These are phyloP conservation scores for Candolleomyces aberdarensis DNA, from an alignment of 768 basidiomycete genomes.

Conservation along the genomic window DNA sequence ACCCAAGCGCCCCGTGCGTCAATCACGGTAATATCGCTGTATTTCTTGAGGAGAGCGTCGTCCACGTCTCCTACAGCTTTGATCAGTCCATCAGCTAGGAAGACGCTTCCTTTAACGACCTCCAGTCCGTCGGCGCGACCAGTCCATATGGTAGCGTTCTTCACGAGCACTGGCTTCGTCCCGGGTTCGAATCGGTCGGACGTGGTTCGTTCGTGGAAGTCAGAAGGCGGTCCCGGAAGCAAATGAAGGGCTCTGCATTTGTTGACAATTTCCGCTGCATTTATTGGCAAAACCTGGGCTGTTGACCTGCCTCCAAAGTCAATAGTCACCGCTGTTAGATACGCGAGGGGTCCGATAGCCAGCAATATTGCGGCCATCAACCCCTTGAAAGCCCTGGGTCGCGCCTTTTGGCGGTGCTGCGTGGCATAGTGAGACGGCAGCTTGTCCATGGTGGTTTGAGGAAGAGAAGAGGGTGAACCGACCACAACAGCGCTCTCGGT, in stretches of 20 bases:
- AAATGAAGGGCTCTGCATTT: slow-evolving; percentile 48
- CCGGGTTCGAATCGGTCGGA: slow-evolving; percentile 66
- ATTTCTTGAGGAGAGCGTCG: slow-evolving; percentile 15
- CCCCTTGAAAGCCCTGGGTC: slow-evolving; percentile 14
- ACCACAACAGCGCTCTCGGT: neutral
- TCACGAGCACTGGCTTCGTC: slow-evolving; percentile 61
- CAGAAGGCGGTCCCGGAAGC: slow-evolving; percentile 42
- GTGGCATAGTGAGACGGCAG: slow-evolving; percentile 19
- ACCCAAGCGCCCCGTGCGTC: slow-evolving; percentile 69
- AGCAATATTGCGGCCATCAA: slow-evolving; percentile 22
- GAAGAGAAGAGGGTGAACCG: slow-evolving; percentile 1
- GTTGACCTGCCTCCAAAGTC: slow-evolving; percentile 14
- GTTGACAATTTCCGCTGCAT: slow-evolving; percentile 42
- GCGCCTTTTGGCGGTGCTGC: slow-evolving; percentile 8
- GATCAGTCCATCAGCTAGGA: slow-evolving; percentile 59
- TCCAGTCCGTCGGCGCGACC: slow-evolving; percentile 52
- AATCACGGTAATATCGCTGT: slow-evolving; percentile 34
- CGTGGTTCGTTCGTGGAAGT: slow-evolving; percentile 35
- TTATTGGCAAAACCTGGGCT: slow-evolving; percentile 28
- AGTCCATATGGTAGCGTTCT: slow-evolving; percentile 70
- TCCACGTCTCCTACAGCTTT: slow-evolving; percentile 45
- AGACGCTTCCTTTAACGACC: slow-evolving; percentile 53
- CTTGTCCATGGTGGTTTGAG: slow-evolving; percentile 31
- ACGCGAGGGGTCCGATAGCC: slow-evolving; percentile 21
- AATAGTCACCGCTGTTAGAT: slow-evolving; percentile 18